A percentile compares a stretch with the other conserved stretches of the same genome.
phyloP scores from a whole-genome alignment of 176 grass and related monocot genomes.

The Themeda triandra region DNA sequence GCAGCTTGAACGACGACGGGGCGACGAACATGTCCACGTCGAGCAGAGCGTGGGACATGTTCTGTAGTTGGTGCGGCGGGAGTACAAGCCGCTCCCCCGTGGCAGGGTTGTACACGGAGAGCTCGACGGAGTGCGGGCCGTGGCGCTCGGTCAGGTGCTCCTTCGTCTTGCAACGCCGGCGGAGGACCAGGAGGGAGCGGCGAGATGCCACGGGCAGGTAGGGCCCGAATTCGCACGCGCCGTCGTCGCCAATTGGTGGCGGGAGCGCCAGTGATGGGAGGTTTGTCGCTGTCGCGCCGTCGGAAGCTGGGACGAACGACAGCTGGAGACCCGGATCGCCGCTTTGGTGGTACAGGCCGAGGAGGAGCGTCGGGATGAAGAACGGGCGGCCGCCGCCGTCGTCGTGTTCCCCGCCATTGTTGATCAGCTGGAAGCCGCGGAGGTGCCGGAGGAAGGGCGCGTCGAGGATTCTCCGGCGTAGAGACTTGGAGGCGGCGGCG shows the following conservation, averaged over 20 bases:
- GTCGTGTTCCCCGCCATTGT: background rate
- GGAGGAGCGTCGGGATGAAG: background rate
- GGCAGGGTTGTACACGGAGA: constrained; percentile 3
- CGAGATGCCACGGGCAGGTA: background rate
- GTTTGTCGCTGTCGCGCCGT: background rate
- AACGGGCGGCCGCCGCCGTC: background rate
- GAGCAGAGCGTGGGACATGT: background rate
- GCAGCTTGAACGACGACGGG: constrained; percentile 7
- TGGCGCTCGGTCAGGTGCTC: background rate
- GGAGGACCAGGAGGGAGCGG: background rate
- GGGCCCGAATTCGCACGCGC: background rate
- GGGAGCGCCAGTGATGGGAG: background rate
- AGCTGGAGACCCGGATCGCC: background rate
- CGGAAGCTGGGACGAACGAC: background rate
- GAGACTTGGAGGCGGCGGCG: no score
- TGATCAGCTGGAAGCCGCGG: background rate
- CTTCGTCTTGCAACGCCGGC: background rate
- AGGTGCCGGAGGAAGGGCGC: no score
- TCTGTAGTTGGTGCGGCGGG: background rate
- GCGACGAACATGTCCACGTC: background rate
- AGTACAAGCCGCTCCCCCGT: background rate
- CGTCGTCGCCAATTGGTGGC: background rate
- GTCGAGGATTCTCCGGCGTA: no score
- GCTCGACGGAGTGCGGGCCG: background rate
- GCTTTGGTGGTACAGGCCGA: background rate